These are phyloP conservation scores for Pterocarpus santalinus DNA, from an alignment of 306 rosid genomes.

Conservation along the genomic window DNA sequence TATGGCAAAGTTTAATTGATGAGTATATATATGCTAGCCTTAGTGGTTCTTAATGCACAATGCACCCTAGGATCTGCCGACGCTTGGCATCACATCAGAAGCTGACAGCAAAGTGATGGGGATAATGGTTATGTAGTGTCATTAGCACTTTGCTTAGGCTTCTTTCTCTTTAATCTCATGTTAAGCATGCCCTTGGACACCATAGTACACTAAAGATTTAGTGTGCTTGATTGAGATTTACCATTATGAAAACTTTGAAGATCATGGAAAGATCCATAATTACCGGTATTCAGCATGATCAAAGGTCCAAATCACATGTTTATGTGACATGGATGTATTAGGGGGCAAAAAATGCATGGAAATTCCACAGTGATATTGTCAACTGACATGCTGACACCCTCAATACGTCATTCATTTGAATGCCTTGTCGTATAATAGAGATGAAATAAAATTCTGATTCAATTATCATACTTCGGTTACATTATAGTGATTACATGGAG, in stretches of 20 bases:
- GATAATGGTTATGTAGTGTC: slow-evolving; percentile 38
- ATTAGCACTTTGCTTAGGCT: slow-evolving; percentile 15
- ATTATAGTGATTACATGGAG: too few relatives aligned
- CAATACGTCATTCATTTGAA: slow-evolving; percentile 27
- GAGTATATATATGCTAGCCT: not conserved
- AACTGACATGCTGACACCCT: slow-evolving; percentile 8
- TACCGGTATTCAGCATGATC: slow-evolving; percentile 19
- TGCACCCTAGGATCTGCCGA: slow-evolving; percentile 50
- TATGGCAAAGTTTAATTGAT: slow-evolving; percentile 16
- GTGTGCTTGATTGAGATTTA: slow-evolving; percentile 29
- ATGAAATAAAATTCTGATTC: too few relatives aligned
- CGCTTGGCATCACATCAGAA: slow-evolving; percentile 37
- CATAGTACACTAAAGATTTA: not conserved
- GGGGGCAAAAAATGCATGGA: not conserved
- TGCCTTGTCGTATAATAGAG: not conserved
- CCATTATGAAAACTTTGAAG: slow-evolving; percentile 20
- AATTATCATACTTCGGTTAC: too few relatives aligned
- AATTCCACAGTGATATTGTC: not conserved
- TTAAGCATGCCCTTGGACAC: not conserved
- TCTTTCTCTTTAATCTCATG: slow-evolving; percentile 28
- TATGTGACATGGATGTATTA: not conserved
- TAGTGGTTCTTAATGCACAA: slow-evolving; percentile 30
- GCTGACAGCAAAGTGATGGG: slow-evolving; percentile 6
- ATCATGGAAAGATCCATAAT: slow-evolving; percentile 37
- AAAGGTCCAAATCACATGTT: slow-evolving; percentile 24